Conservation (phyloP, 768 basidiomycete species). For the Saitozyma podzolica region DNA sequence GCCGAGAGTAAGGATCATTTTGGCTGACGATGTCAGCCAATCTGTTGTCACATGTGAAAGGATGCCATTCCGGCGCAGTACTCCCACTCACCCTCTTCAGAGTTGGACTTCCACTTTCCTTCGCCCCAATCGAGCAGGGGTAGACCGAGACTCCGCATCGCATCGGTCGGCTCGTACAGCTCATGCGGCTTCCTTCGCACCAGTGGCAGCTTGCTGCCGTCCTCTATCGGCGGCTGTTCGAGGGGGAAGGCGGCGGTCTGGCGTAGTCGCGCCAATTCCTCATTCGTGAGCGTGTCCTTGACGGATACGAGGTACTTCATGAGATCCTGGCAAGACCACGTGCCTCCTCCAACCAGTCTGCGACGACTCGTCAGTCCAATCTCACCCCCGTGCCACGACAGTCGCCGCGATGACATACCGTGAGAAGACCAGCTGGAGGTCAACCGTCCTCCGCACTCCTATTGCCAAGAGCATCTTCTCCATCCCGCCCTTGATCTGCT, state of each 20-base stretch:
- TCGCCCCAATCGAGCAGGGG: slow-evolving; percentile 88
- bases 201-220: slow-evolving; percentile 20
- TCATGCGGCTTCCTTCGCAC: slow-evolving; percentile 68
- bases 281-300: slow-evolving; percentile 61
- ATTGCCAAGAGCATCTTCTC: slow-evolving; percentile 66
- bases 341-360: slow-evolving; percentile 43
- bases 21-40: slow-evolving; percentile 56
- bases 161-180: slow-evolving; percentile 79
- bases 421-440: slow-evolving; percentile 89
- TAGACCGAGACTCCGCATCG: slow-evolving; percentile 69
- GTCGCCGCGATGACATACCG: slow-evolving; percentile 57
- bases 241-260: slow-evolving; percentile 72
- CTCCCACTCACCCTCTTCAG: slow-evolving; percentile 72
- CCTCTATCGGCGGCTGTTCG: slow-evolving; percentile 21
- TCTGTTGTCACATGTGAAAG: no score
- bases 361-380: slow-evolving; percentile 26
- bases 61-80: neutral
- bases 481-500: slow-evolving; percentile 65
- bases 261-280: slow-evolving; percentile 62
- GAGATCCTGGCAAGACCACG: slow-evolving; percentile 83
- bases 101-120: slow-evolving; percentile 73
- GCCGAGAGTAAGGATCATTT: slow-evolving; percentile 67
- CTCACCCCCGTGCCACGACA: slow-evolving; percentile 19
- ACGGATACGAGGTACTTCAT: slow-evolving; percentile 85
- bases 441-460: slow-evolving; percentile 87